Conservation (phyloP, 2,329 filamentous ascomycete genomes). For the Gyromitra esculenta region DNA sequence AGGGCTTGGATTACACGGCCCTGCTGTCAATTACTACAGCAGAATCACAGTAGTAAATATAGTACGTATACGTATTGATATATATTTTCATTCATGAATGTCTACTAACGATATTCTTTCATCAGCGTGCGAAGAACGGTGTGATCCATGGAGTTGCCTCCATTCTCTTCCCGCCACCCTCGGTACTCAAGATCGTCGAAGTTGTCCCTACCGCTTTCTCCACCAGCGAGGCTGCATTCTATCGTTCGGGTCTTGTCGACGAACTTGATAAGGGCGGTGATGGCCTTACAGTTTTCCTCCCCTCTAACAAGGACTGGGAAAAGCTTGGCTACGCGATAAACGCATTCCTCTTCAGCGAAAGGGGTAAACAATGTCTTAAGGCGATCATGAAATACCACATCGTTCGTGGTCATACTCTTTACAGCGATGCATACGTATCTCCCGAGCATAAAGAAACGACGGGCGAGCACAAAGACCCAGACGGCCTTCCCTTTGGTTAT, state of each 20-base stretch:
- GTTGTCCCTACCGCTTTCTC: conserved; percentile 77
- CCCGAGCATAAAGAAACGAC: conserved; percentile 55
- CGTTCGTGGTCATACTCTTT: conserved; percentile 77
- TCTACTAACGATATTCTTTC: background rate
- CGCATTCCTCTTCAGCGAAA: conserved; percentile 83
- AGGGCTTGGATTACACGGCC: conserved; percentile 70
- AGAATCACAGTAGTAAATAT: conserved; percentile 76
- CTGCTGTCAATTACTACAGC: conserved; percentile 80
- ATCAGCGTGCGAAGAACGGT: conserved; percentile 77
- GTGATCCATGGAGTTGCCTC: conserved; percentile 80
- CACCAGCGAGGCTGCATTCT: conserved; percentile 77
- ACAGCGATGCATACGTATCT: conserved; percentile 74
- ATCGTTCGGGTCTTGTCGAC: conserved; percentile 76
- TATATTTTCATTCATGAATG: background rate
- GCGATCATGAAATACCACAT: conserved; percentile 83
- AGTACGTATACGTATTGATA: conserved; percentile 66
- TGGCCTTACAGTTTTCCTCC: conserved; percentile 82
- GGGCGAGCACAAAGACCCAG: conserved; percentile 58
- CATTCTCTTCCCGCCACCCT: conserved; percentile 79
- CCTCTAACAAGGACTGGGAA: conserved; percentile 81
- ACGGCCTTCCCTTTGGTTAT: conserved; percentile 63
- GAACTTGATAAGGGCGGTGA: conserved; percentile 65
- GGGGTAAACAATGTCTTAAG: conserved; percentile 77
- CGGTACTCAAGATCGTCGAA: conserved; percentile 71
- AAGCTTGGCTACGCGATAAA: conserved; percentile 77